Base-by-base conservation (phyloP, 129 eudicot genomes). In the Helichrysum umbraculigerum region DNA sequence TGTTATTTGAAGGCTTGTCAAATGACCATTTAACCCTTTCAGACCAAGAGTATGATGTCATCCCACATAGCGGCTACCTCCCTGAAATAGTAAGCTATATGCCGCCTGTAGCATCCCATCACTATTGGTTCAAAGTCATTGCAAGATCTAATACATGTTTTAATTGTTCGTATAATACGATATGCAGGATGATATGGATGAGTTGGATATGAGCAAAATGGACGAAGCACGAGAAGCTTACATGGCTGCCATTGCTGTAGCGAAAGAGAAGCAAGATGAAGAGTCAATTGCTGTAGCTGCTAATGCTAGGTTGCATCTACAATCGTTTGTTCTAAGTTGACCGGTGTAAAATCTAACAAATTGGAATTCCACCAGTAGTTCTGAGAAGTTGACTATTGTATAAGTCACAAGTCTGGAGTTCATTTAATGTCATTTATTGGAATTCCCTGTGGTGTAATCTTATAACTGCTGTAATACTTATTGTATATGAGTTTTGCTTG, bases 251-350 rank as follows among this genome's bases (percentile, higher is more conserved):
- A 72, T 94, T 71, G 93, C 91, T 68, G 79, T 81, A 78, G 93
- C 92, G 60, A 94, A 91, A 78, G 91, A 88, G 76, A 87, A 74
- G 65, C 96, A 87, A 83, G 97, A 94, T 52, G 98, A 94, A 78
- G 91, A 83, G 72, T 91, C 98, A 16, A 83, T 91, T 76, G 66
- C 85, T 32, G 73, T 82, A 50, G 98, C 98, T 30, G 87, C 93
- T 28, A 84, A 39, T 58, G 93, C 96, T 77, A 87, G 98, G 82
- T 80, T 66, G 58, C 87, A 84, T 81, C 86, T 94, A 58, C 97
- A 88, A 30, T 87, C 92, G 4, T 52, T 90, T 71, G 92, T 88
- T 80, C 47, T 84, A 52, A 71, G 83, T 79, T 67, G 72, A 57
- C 76, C 25, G 42, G 54, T 51, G 35, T 15, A 30, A 58, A 74